Percentiles rank a stretch among this genome's conserved stretches.
phyloP scores from a whole-genome alignment of 2,329 filamentous ascomycete genomes.

The Apiospora saccharicola region DNA sequence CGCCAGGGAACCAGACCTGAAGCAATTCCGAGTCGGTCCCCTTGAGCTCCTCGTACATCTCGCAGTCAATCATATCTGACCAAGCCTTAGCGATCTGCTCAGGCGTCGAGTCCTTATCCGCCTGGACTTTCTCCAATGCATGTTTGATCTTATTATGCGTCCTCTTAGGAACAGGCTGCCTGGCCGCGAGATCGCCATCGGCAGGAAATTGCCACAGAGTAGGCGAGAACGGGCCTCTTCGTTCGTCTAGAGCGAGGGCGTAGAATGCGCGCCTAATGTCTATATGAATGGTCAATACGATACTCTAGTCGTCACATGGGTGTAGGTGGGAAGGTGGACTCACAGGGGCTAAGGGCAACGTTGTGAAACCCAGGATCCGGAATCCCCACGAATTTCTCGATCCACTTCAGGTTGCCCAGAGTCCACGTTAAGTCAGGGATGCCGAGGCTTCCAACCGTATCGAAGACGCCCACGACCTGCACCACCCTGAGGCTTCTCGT shows the following conservation, averaged over 20 bases:
- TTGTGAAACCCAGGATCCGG: constrained; percentile 32
- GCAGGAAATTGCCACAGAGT: constrained; percentile 58
- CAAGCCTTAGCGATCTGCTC: constrained; percentile 4
- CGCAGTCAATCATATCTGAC: constrained; percentile 28
- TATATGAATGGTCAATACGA: constrained; percentile 10
- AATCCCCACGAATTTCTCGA: constrained; percentile 30
- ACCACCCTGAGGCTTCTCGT: constrained; percentile 25
- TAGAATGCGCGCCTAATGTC: constrained; percentile 48
- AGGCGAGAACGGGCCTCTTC: constrained; percentile 54
- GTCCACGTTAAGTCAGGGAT: constrained; percentile 37
- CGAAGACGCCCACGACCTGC: constrained; percentile 44
- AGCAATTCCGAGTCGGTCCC: constrained; percentile 42
- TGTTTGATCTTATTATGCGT: constrained; percentile 20
- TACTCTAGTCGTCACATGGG: background rate
- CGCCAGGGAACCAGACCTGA: constrained; percentile 65
- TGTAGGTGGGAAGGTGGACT: constrained; percentile 23
- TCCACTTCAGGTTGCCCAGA: constrained; percentile 29
- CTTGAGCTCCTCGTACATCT: constrained; percentile 29
- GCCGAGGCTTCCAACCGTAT: constrained; percentile 43
- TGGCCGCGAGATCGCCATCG: constrained; percentile 29
- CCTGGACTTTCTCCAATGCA: background rate
- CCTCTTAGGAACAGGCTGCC: constrained; percentile 28
- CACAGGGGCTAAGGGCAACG: constrained; percentile 29
- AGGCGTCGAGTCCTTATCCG: background rate
- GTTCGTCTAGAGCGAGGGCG: constrained; percentile 47